These are phyloP conservation scores for Choanephora cucurbitarum DNA, from an alignment of 371 early-diverging fungal species.

Conservation along the genomic window DNA sequence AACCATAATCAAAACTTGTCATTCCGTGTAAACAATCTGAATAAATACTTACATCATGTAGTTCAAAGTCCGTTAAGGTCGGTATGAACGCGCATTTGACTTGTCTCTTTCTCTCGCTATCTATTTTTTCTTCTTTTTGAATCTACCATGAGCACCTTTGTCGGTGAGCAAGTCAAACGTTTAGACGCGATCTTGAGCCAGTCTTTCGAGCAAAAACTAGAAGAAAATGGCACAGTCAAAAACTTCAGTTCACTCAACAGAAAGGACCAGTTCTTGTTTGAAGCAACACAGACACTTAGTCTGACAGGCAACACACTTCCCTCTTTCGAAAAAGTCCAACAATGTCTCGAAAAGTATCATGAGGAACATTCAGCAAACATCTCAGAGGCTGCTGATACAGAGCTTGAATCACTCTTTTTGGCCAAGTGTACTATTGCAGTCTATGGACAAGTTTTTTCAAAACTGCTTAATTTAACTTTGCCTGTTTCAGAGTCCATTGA, in stretches of 20 bases:
- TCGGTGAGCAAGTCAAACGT: constrained; percentile 22
- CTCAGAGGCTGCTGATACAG: constrained; percentile 10
- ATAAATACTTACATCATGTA: too few species aligned
- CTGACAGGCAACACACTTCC: constrained; percentile 19
- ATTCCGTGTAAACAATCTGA: too few species aligned
- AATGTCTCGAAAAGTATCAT: constrained; percentile 24
- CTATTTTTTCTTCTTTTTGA: not conserved
- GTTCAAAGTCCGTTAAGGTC: too few species aligned
- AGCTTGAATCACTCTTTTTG: constrained; percentile 56
- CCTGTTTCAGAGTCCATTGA: constrained; percentile 66
- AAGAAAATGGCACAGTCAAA: not conserved
- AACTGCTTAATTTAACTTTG: constrained; percentile 62
- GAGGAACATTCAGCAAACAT: not conserved
- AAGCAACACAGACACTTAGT: constrained; percentile 35
- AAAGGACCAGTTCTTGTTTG: constrained; percentile 29
- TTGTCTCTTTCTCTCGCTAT: too few species aligned
- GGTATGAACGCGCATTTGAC: too few species aligned
- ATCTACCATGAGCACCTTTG: constrained; percentile 17
- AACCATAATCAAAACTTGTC: too few species aligned
- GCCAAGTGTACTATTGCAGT: constrained; percentile 60
- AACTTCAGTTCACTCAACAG: constrained; percentile 12
- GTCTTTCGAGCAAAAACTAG: constrained; percentile 13
- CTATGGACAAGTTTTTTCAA: constrained; percentile 63
- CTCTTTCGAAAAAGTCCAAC: constrained; percentile 21
- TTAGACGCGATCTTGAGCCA: constrained; percentile 6